Conservation (phyloP, 208 protist species). For the Porcisia deanei region DNA sequence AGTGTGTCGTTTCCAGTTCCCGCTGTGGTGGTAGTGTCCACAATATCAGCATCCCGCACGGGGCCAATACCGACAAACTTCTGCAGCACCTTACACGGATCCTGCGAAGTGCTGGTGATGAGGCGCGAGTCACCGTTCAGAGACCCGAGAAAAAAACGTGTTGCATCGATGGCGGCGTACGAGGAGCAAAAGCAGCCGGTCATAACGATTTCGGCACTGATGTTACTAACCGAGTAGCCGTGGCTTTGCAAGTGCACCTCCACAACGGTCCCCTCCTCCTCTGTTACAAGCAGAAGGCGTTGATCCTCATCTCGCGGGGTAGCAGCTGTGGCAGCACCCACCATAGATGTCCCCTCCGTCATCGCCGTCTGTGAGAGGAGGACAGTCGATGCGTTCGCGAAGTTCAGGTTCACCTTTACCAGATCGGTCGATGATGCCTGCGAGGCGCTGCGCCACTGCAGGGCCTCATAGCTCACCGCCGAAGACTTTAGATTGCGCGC, state of each 20-base stretch:
- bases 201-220: slow-evolving; percentile 46
- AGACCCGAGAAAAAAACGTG: slow-evolving; percentile 63
- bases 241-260: slow-evolving; percentile 47
- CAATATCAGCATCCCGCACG: slow-evolving; percentile 53
- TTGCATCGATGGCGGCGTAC: slow-evolving; percentile 15
- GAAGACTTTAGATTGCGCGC: slow-evolving; percentile 45
- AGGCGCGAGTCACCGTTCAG: slow-evolving; percentile 59
- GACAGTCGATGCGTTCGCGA: slow-evolving; percentile 55
- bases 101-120: slow-evolving; percentile 26
- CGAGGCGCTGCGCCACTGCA: slow-evolving; percentile 50
- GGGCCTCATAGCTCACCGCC: slow-evolving; percentile 43
- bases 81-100: slow-evolving; percentile 44
- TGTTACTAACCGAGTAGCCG: slow-evolving; percentile 51
- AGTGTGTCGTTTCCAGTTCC: slow-evolving; percentile 11
- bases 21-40: slow-evolving; percentile 41
- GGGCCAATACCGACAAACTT: slow-evolving; percentile 49
- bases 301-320: not conserved
- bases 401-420: slow-evolving; percentile 69
- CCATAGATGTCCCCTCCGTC: not conserved
- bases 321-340: not conserved
- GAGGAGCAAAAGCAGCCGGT: slow-evolving; percentile 55
- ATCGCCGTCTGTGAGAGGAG: slow-evolving; percentile 9
- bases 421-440: slow-evolving; percentile 52
- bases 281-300: slow-evolving; percentile 60
- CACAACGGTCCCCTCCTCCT: slow-evolving; percentile 78